Percentiles rank a stretch among this genome's conserved stretches.
These are phyloP conservation scores for Paralagenidium karlingii DNA, from an alignment of 352 stramenopile genomes.

Conservation along the genomic window DNA sequence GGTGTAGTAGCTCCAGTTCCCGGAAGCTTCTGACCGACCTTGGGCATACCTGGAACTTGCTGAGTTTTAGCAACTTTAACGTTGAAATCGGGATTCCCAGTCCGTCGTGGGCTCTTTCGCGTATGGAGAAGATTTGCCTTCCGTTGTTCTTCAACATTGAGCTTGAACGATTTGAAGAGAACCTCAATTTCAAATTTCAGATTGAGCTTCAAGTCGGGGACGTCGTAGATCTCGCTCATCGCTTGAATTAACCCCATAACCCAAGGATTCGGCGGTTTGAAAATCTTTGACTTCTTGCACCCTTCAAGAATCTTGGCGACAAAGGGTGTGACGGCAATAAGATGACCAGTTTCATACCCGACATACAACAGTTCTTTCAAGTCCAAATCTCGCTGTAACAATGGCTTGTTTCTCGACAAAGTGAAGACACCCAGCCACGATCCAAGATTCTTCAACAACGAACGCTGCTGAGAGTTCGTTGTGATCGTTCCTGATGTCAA, in stretches of 20 bases:
- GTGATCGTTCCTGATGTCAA: constrained; percentile 97
- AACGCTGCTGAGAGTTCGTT: constrained; percentile 95
- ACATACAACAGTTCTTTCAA: constrained; percentile 97
- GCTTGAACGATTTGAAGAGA: constrained; percentile 97
- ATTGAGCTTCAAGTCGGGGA: constrained; percentile 99
- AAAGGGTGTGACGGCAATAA: constrained; percentile 98
- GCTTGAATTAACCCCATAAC: constrained; percentile 98
- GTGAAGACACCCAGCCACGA: constrained; percentile 98
- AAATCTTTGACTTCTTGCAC: constrained; percentile 96
- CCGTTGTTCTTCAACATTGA: constrained; percentile 95
- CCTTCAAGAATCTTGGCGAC: constrained; percentile 98
- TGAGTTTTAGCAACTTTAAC: constrained; percentile 76
- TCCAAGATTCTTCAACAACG: constrained; percentile 97
- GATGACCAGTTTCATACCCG: constrained; percentile 90
- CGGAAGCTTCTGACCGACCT: constrained; percentile 23
- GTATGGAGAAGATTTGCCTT: constrained; percentile 86
- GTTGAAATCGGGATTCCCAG: constrained; percentile 98
- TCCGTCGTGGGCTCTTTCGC: constrained; percentile 83
- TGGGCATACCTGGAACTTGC: constrained; percentile 21
- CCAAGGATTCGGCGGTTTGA: constrained; percentile 98
- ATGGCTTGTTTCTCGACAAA: constrained; percentile 93
- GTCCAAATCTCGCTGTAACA: constrained; percentile 96
- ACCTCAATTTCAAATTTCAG: constrained; percentile 99
- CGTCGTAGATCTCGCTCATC: constrained; percentile 96
- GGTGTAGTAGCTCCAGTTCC: constrained; percentile 22